Evolutionary conservation across 805 yeast genomes (phyloP).

Genomic region (Scheffersomyces coipomensis): DNA sequence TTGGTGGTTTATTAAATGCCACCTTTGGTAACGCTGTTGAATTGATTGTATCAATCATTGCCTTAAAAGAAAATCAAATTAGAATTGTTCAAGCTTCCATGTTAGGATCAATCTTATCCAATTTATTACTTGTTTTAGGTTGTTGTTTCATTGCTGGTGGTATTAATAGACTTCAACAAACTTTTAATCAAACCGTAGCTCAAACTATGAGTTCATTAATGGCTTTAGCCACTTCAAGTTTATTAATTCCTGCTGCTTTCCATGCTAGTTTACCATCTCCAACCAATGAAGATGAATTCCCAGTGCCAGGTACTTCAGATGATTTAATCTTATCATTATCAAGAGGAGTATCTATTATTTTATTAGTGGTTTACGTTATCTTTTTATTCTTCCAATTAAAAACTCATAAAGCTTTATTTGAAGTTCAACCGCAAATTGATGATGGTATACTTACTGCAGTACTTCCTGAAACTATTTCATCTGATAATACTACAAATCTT

Average conservation of each 20-base stretch:
- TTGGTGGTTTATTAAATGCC: constrained; percentile 94
- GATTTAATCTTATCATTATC: constrained; percentile 68
- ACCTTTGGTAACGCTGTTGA: constrained; percentile 98
- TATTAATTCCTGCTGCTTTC: constrained; percentile 95
- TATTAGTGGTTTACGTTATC: constrained; percentile 72
- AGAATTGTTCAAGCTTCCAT: constrained; percentile 95
- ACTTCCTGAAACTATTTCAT: constrained; percentile 17
- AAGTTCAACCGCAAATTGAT: constrained; percentile 38
- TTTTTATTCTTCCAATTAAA: constrained; percentile 85
- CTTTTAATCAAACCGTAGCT: constrained; percentile 93
- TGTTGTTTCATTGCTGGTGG: constrained; percentile 95
- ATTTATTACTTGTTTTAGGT: constrained; percentile 87
- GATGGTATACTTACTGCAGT: constrained; percentile 36
- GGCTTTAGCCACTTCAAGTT: constrained; percentile 86
- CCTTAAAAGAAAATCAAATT: constrained; percentile 80
- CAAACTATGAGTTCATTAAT: constrained; percentile 95
- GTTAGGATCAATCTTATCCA: constrained; percentile 92
- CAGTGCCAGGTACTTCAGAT: constrained; percentile 38
- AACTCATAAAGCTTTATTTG: constrained; percentile 80
- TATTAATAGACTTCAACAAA: constrained; percentile 77
- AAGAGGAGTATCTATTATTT: constrained; percentile 79
- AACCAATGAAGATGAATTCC: constrained; percentile 33
- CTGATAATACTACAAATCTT: constrained; percentile 5
- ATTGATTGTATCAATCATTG: constrained; percentile 89
- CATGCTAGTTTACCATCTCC: constrained; percentile 68